These are phyloP conservation scores for Moesziomyces globuligerus DNA, from an alignment of 1,284 basidiomycete species.

Conservation along the genomic window DNA sequence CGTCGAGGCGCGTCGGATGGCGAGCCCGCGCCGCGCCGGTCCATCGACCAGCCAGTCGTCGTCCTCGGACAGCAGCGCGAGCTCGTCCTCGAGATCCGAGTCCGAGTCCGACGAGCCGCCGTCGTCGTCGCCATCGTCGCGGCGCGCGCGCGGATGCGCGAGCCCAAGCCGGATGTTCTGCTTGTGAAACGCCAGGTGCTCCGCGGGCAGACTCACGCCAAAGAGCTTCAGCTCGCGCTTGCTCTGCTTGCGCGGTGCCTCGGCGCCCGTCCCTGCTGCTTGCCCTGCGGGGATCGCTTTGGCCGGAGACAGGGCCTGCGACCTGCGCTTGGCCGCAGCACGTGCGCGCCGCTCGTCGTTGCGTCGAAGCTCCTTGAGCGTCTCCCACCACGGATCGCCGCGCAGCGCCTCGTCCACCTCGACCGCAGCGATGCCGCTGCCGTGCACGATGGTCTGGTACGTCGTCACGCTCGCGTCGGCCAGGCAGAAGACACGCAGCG, in stretches of 20 bases:
- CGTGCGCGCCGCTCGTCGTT: conserved; percentile 55
- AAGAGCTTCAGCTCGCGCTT: conserved; percentile 55
- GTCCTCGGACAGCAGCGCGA: conserved; percentile 60
- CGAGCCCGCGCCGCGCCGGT: conserved; percentile 26
- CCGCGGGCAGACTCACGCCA: conserved; percentile 60
- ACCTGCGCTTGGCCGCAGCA: conserved; percentile 45
- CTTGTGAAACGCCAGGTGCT: conserved; percentile 64
- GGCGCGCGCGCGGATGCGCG: conserved; percentile 60
- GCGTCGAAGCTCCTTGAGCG: conserved; percentile 57
- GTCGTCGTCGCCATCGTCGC: conserved; percentile 46
- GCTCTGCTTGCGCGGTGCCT: conserved; percentile 34
- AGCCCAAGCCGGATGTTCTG: conserved; percentile 65
- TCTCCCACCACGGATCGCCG: conserved; percentile 65
- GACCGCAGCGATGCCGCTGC: conserved; percentile 42
- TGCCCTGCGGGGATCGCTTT: conserved; percentile 24
- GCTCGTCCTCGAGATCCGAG: conserved; percentile 53
- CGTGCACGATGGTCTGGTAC: conserved; percentile 63
- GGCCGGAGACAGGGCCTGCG: conserved; percentile 39
- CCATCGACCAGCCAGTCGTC: conserved; percentile 49
- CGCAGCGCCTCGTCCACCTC: conserved; percentile 51
- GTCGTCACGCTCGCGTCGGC: conserved; percentile 53
- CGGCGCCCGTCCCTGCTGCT: conserved; percentile 1
- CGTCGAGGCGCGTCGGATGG: conserved; percentile 45
- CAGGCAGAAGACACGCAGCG: conserved; percentile 63
- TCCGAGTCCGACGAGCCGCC: conserved; percentile 48